Percentiles rank a stretch among this genome's conserved stretches.
Evolutionary conservation across 1,284 basidiomycete species (phyloP).

Genomic region (Puccinia novopanici): DNA sequence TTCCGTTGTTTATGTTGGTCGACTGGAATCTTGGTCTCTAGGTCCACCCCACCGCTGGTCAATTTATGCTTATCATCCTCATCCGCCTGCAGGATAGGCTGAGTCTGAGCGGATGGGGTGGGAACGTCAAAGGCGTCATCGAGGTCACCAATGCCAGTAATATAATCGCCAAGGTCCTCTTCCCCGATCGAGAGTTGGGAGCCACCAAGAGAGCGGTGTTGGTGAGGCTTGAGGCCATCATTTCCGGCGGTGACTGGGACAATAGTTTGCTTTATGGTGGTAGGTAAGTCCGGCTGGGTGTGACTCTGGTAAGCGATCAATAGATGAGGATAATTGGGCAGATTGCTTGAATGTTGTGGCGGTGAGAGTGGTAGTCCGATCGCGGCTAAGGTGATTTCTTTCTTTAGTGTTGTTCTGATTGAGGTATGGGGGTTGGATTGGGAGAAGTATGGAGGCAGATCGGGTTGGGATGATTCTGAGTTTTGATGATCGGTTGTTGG

Average conservation of each 20-base stretch:
- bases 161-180: conserved; percentile 29
- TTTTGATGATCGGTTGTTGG: neutral
- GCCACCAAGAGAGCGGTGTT: neutral
- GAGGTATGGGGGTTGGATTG: neutral
- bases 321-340: neutral
- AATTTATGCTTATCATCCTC: neutral
- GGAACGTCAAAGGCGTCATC: conserved; percentile 30
- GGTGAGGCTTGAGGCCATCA: neutral
- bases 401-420: neutral
- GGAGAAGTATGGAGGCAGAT: neutral
- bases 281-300: conserved; percentile 1
- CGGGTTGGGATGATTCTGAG: neutral
- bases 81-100: neutral
- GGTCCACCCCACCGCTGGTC: neutral
- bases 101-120: neutral
- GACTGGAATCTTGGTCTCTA: neutral
- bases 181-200: neutral
- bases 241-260: neutral
- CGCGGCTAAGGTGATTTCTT: conserved; percentile 14
- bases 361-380: neutral
- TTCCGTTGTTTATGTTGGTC: neutral
- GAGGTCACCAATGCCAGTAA: conserved; percentile 30
- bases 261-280: conserved; percentile 16
- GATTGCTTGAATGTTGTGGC: neutral
- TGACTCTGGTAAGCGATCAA: conserved; percentile 27